Percentiles rank a stretch among this genome's conserved stretches.
Conservation (phyloP, 306 rosid species). For the Delonix regia region DNA sequence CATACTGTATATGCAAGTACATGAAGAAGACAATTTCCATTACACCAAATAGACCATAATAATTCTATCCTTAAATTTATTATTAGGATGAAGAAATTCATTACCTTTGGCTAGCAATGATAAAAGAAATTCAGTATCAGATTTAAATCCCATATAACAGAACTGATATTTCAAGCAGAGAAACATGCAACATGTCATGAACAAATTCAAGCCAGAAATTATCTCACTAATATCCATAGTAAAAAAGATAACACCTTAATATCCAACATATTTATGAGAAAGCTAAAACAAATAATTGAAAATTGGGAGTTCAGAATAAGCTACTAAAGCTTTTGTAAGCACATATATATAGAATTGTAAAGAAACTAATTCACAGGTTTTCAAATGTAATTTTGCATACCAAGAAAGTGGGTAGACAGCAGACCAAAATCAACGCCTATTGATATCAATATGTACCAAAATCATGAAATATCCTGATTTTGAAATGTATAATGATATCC, state of each 20-base stretch:
- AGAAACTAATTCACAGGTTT: slow-evolving; percentile 3
- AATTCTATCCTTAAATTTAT: slow-evolving; percentile 1
- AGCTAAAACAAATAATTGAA: not conserved
- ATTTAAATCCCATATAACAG: not conserved
- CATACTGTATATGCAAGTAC: not conserved
- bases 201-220: too few relatives aligned
- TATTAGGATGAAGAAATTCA: not conserved
- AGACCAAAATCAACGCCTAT: not conserved
- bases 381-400: slow-evolving; percentile 10
- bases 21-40: not conserved
- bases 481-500: not conserved
- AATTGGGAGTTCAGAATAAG: not conserved
- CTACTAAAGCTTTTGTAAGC: slow-evolving; percentile 8
- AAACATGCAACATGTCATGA: not conserved
- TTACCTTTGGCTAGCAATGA: not conserved
- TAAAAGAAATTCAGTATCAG: not conserved
- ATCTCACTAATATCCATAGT: not conserved
- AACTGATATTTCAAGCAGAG: not conserved
- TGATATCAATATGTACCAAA: not conserved
- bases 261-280: slow-evolving; percentile 10
- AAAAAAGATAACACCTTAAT: not conserved
- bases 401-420: not conserved
- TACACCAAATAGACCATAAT: slow-evolving; percentile 7
- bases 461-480: not conserved
- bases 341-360: not conserved